phyloP scores from a whole-genome alignment of 257 asterid genomes.

The Solanum neorickii region DNA sequence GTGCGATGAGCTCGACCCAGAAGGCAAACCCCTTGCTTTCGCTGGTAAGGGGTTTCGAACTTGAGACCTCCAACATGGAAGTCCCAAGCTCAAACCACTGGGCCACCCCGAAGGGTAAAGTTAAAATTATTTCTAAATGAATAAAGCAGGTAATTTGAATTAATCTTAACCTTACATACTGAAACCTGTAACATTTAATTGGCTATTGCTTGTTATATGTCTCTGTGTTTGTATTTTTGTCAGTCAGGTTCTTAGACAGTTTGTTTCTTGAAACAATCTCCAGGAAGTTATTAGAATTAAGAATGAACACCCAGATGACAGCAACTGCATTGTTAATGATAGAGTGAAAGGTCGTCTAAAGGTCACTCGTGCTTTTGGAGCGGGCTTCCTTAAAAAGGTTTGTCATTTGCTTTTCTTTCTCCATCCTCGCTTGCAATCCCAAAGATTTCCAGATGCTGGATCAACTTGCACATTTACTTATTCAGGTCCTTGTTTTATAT shows the following conservation, averaged over 20 bases:
- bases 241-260: not conserved
- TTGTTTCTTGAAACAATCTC: not conserved
- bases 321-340: slow-evolving; percentile 6
- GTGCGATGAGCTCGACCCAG: too few species aligned
- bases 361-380: slow-evolving; percentile 19
- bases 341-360: slow-evolving; percentile 14
- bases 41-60: too few species aligned
- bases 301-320: slow-evolving; percentile 14
- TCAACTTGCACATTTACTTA: not conserved
- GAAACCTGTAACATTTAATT: not conserved
- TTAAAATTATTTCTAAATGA: not conserved
- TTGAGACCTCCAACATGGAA: too few species aligned
- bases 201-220: not conserved
- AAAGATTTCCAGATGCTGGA: not conserved
- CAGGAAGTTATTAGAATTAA: slow-evolving; percentile 12
- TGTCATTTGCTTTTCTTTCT: not conserved
- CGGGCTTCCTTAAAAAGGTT: slow-evolving; percentile 16
- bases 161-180: not conserved
- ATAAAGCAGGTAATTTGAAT: not conserved
- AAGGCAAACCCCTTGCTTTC: too few species aligned
- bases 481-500: not conserved
- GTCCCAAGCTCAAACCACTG: too few species aligned
- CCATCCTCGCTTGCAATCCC: not conserved
- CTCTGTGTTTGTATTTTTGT: not conserved
- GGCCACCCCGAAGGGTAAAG: not conserved